Base-by-base conservation (phyloP, 441 rosid genomes). In the Manihot esculenta region DNA sequence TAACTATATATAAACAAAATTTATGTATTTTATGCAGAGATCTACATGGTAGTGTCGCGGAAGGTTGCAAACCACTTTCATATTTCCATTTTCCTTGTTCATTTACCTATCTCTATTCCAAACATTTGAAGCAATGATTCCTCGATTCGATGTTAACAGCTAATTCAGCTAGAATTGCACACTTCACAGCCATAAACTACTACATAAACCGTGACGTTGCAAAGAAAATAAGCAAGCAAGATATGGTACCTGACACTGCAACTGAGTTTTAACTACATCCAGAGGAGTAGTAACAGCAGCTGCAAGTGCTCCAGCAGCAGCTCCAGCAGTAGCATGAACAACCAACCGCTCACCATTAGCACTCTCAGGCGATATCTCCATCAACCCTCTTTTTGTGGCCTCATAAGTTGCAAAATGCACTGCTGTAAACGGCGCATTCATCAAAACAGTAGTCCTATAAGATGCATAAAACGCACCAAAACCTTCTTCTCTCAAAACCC, bases 341-440 rank as follows among this genome's bases (percentile, higher is more conserved):
- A 83, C 77, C 87, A 89, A 80, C 58, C 86, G 71, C 72, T 93
- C 93, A 72, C 91, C 97, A 53, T 76, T 78, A 4, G 73, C 94
- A 35, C 70, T 86, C 61, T 85, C 92, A 1, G 92, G 93, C 3
- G 90, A 87, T 69, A 93, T 57, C 86, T 84, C 93, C 74, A 77
- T 72, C 83, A 93, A 78, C 0, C 83, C 89, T 77, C 79, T 87
- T 78, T 93, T 93, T 0, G 87, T 82, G 0, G 96, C 93, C 83
- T 93, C 98, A 11, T 93, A 93, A 0, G 94, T 85, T 0, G 94
- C 69, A 44, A 91, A 93, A 68, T 93, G 92, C 65, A 91, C 96
- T 0, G 98, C 98, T 0, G 96, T 91, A 73, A 84, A 93, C 12
- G 98, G 98, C 0, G 94, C 98, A 55, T 93, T 91, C 97, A 91